A percentile compares a stretch with the other conserved stretches of the same genome.
Conservation (phyloP, 2,329 filamentous ascomycete species). For the Fusarium robinianum region DNA sequence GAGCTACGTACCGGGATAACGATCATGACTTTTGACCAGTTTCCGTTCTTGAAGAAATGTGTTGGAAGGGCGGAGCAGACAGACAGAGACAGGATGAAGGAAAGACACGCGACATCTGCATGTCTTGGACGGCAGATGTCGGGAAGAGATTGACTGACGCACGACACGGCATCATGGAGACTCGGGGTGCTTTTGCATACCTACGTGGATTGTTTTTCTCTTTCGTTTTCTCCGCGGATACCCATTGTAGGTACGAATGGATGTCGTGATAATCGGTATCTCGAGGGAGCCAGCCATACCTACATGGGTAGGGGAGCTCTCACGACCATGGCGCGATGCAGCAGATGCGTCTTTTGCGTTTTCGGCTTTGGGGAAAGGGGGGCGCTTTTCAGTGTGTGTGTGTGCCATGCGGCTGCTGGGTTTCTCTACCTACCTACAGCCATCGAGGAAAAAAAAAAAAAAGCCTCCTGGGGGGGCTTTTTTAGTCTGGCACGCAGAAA, state of each 20-base stretch:
- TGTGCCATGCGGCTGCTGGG: conserved; percentile 3
- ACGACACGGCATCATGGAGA: no score
- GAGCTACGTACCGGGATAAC: conserved; percentile 4
- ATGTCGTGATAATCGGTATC: no score
- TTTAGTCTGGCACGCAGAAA: conserved; percentile 23
- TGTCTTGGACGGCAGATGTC: conserved; percentile 6
- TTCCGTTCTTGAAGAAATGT: neutral
- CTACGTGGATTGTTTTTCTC: no score
- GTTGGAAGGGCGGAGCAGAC: neutral
- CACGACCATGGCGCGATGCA: conserved; percentile 7
- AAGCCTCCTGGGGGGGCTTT: no score
- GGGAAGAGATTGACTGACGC: no score
- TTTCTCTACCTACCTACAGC: conserved; percentile 6
- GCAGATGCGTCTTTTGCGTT: no score
- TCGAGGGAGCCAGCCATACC: no score
- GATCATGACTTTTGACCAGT: neutral
- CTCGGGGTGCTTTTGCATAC: no score
- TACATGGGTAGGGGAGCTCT: no score
- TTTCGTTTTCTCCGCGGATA: neutral
- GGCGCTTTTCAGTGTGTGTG: conserved; percentile 11
- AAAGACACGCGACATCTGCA: conserved; percentile 1
- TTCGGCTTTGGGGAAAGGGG: neutral
- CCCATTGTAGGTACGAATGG: no score
- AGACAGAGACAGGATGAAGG: no score
- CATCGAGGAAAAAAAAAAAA: no score